Percentiles rank a stretch among this genome's conserved stretches.
phyloP scores from a whole-genome alignment of 2,329 filamentous ascomycete genomes.

The Bertia moriformis region DNA sequence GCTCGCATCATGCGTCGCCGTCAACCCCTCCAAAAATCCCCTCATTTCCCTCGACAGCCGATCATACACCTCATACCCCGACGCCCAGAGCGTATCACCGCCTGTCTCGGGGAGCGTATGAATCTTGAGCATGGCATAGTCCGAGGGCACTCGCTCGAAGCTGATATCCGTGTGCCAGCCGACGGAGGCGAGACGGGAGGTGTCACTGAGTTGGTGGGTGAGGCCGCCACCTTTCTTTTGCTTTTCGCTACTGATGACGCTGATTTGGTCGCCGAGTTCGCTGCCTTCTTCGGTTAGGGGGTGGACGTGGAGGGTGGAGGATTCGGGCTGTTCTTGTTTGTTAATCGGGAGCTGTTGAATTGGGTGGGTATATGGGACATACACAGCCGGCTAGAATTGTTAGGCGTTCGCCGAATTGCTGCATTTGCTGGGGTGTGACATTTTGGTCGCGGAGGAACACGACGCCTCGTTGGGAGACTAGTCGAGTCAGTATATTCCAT shows the following conservation, averaged over 20 bases:
- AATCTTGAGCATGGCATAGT: slow-evolving; percentile 36
- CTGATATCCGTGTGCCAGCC: slow-evolving; percentile 39
- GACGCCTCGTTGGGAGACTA: slow-evolving; percentile 30
- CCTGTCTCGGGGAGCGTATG: slow-evolving; percentile 28
- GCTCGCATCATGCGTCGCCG: slow-evolving; percentile 30
- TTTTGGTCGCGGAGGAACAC: slow-evolving; percentile 31
- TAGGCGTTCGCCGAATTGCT: slow-evolving; percentile 26
- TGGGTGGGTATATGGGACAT: slow-evolving; percentile 26
- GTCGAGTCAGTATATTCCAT: slow-evolving; percentile 2
- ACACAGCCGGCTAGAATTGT: slow-evolving; percentile 25
- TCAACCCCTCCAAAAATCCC: slow-evolving; percentile 29
- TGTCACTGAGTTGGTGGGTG: slow-evolving; percentile 33
- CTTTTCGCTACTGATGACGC: slow-evolving; percentile 32
- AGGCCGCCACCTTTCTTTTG: slow-evolving; percentile 36
- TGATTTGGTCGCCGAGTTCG: slow-evolving; percentile 25
- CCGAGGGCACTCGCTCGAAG: slow-evolving; percentile 35
- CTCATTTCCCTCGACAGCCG: slow-evolving; percentile 31
- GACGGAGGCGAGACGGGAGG: slow-evolving; percentile 27
- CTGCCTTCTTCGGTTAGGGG: slow-evolving; percentile 23
- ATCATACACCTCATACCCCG: slow-evolving; percentile 37
- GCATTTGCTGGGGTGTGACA: slow-evolving; percentile 14
- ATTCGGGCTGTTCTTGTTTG: slow-evolving; percentile 18
- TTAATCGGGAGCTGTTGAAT: slow-evolving; percentile 29
- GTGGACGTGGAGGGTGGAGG: slow-evolving; percentile 31
- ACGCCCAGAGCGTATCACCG: slow-evolving; percentile 31